phyloP scores from a whole-genome alignment of 805 yeast species.

The Pichia rugopelliculosa region DNA sequence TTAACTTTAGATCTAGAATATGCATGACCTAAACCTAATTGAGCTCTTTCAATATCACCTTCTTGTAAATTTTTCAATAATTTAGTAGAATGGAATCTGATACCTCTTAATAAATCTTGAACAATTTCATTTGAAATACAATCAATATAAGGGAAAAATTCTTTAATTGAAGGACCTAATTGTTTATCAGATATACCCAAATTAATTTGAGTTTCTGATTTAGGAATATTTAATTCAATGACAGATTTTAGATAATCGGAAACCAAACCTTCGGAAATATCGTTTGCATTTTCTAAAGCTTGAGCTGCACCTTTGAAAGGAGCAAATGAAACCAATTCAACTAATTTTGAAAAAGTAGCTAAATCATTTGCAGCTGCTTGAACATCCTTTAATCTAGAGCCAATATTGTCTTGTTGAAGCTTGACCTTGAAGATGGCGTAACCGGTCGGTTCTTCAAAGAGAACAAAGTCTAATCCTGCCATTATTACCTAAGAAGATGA shows the following conservation, averaged over 20 bases:
- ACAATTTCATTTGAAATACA: constrained; percentile 86
- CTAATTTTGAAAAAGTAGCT: constrained; percentile 80
- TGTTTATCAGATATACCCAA: constrained; percentile 92
- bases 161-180: constrained; percentile 95
- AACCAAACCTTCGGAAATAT: constrained; percentile 93
- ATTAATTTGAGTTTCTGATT: constrained; percentile 57
- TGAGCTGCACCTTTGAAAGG: constrained; percentile 99
- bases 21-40: constrained; percentile 97
- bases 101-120: constrained; percentile 92
- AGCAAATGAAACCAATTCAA: constrained; percentile 90
- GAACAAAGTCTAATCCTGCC: constrained; percentile 82
- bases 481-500: constrained; percentile 19
- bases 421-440: constrained; percentile 93
- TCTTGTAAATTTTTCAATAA: constrained; percentile 84
- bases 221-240: constrained; percentile 86
- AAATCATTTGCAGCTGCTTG: constrained; percentile 85
- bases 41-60: constrained; percentile 97
- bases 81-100: constrained; percentile 85
- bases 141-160: constrained; percentile 79
- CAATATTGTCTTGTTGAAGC: constrained; percentile 89
- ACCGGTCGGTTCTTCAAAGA: constrained; percentile 98
- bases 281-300: constrained; percentile 97
- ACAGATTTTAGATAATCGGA: constrained; percentile 86
- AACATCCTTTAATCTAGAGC: constrained; percentile 86
- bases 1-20: constrained; percentile 98